These are phyloP conservation scores for Aspergillus quadricinctus DNA, from an alignment of 2,329 filamentous ascomycete species.

Conservation along the genomic window DNA sequence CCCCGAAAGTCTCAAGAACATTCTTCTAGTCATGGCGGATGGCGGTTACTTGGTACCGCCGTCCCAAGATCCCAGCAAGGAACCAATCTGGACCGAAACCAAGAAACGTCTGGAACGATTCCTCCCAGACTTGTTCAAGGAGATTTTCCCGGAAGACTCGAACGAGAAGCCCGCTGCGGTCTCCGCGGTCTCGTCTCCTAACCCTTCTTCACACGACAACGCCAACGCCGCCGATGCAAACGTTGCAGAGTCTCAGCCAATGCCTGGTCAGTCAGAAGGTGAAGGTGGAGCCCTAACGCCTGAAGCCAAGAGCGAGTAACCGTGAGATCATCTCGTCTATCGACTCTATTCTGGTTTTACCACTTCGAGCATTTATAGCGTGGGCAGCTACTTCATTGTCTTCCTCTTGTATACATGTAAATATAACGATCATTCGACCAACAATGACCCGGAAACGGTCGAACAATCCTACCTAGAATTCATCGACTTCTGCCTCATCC, in stretches of 20 bases:
- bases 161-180: constrained; percentile 17
- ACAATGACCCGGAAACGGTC: neutral
- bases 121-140: constrained; percentile 55
- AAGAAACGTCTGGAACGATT: constrained; percentile 57
- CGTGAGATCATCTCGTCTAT: neutral
- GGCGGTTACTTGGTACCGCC: constrained; percentile 78
- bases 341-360: constrained; percentile 1
- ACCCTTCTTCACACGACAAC: neutral
- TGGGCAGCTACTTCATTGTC: constrained; percentile 5
- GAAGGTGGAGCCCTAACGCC: neutral
- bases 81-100: constrained; percentile 58
- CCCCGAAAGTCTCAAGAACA: constrained; percentile 92
- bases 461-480: neutral
- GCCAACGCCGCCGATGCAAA: constrained; percentile 14
- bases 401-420: constrained; percentile 5
- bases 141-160: constrained; percentile 50
- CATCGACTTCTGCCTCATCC: neutral
- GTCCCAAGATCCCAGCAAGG: constrained; percentile 44
- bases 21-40: constrained; percentile 89
- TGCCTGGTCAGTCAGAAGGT: neutral
- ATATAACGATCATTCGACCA: constrained; percentile 1
- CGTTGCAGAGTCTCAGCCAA: neutral
- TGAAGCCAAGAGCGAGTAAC: neutral
- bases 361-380: constrained; percentile 14
- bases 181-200: constrained; percentile 17